These are phyloP conservation scores for Aspergillus quadricinctus DNA, from an alignment of 2,329 filamentous ascomycete species.

Conservation along the genomic window DNA sequence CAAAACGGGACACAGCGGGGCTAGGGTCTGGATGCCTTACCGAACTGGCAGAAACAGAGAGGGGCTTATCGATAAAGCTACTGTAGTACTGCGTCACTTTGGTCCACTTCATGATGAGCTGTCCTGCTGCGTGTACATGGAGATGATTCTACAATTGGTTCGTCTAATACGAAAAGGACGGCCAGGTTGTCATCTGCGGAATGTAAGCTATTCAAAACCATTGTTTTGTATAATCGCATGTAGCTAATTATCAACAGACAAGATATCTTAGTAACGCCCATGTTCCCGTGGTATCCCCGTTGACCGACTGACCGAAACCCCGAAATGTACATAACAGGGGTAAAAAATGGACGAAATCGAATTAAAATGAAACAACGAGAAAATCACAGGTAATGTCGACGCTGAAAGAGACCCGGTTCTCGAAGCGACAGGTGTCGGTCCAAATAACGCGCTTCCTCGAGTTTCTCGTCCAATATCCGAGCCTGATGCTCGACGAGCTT, in stretches of 20 bases:
- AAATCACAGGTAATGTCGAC: slow-evolving; percentile 9
- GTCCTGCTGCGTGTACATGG: background rate
- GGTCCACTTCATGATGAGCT: background rate
- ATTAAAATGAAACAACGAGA: slow-evolving; percentile 1
- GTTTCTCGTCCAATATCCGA: slow-evolving; percentile 17
- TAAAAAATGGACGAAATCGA: background rate
- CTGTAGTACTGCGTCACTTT: background rate
- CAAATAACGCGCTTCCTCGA: slow-evolving; percentile 9
- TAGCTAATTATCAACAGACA: background rate
- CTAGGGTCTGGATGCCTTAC: background rate
- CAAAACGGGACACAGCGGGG: slow-evolving; percentile 17
- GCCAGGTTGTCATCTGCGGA: background rate
- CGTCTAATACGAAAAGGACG: background rate
- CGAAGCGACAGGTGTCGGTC: slow-evolving; percentile 14
- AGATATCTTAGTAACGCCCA: background rate
- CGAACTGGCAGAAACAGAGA: slow-evolving; percentile 5
- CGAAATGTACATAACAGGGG: background rate
- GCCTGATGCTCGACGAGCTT: slow-evolving; percentile 17
- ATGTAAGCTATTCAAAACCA: background rate
- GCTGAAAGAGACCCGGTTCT: slow-evolving; percentile 11
- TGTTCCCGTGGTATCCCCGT: background rate
- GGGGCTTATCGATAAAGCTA: slow-evolving; percentile 20
- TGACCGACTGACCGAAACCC: slow-evolving; percentile 5
- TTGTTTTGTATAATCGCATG: background rate
- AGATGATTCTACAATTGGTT: background rate